These are phyloP conservation scores for Alnus glutinosa DNA, from an alignment of 306 rosid genomes.

Conservation along the genomic window DNA sequence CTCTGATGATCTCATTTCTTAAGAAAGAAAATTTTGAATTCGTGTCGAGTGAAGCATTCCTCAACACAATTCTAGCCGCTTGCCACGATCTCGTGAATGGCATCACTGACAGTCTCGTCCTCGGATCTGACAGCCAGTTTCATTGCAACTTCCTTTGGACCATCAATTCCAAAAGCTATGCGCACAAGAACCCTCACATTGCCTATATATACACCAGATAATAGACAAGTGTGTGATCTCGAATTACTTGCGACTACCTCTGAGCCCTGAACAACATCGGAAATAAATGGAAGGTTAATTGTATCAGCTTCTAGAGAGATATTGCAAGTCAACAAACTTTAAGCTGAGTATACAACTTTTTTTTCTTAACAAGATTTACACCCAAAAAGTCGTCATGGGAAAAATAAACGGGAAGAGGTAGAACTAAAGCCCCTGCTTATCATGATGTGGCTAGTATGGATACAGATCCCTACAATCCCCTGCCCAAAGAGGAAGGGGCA, in stretches of 20 bases:
- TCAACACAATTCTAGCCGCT: constrained; percentile 65
- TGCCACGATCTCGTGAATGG: constrained; percentile 90
- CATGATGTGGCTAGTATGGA: background rate
- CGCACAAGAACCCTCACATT: constrained; percentile 82
- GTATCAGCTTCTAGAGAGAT: background rate
- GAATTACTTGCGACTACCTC: constrained; percentile 86
- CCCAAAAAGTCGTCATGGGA: background rate
- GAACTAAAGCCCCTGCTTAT: background rate
- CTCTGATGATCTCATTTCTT: constrained; percentile 28
- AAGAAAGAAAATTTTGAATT: constrained; percentile 27
- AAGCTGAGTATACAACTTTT: background rate
- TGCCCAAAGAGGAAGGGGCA: too few species aligned
- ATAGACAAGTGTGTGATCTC: constrained; percentile 79
- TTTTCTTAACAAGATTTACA: background rate
- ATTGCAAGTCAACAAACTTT: background rate
- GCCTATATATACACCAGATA: constrained; percentile 84
- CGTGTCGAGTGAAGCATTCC: constrained; percentile 28
- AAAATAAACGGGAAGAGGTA: background rate
- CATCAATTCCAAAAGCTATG: constrained; percentile 83
- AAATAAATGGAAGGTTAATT: constrained; percentile 18
- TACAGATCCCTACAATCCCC: too few species aligned
- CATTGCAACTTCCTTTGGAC: constrained; percentile 92
- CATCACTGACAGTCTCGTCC: constrained; percentile 68
- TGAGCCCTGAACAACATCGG: constrained; percentile 64
- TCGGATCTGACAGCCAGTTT: constrained; percentile 86